Evolutionary conservation across 2,329 filamentous ascomycete species (phyloP), one percentile per base, ranked within the genome.

Genomic region (Pestalotiopsis sp.): DNA sequence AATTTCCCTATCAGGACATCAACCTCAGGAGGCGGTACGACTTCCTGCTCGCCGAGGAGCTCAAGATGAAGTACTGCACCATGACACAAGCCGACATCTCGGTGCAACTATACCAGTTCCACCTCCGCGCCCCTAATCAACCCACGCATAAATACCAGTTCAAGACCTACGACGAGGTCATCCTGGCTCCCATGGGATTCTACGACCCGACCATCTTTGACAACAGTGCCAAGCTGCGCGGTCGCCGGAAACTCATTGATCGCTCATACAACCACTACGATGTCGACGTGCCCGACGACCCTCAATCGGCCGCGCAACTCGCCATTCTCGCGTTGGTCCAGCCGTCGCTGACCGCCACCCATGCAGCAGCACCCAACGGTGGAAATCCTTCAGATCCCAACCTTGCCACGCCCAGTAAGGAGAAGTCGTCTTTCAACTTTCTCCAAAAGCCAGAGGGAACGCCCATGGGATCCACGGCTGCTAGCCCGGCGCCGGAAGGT

Each of bases 101-200:
- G 13, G 94, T 97, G 4, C 93, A 97, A 80, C 86, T 93, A 3
- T 93, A 90, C 82, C 92, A 97, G 75, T 98, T 98, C 78, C 94
- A 98, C 79, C 88, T 99, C 17, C 92, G 96, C 36, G 93, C 93
- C 11, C 92, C 93, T 1, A 94, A 94, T 66, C 91, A 97, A 78
- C 92, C 96, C 65, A 99, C 96, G 1, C 89, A 91, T 71, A 98
- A 97, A 80, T 98, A 97, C 80, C 89, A 91, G 56, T 98, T 98
- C 86, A 98, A 98, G 84, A 95, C 93, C 0, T 99, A 98, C 76
- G 96, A 99, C 74, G 96, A 98, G 80, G 92, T 97, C 25, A 93
- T 97, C 74, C 86, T 99, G n/a, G 92, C 96, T 0, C 92, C 95
- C 1, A 94, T 97, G 91, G 95, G 94, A n/a, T 93, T 95, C 75